A percentile compares a stretch with the other conserved stretches of the same genome.
These are phyloP conservation scores for Exophiala xenobiotica DNA, from an alignment of 2,329 filamentous ascomycete genomes.

Conservation along the genomic window DNA sequence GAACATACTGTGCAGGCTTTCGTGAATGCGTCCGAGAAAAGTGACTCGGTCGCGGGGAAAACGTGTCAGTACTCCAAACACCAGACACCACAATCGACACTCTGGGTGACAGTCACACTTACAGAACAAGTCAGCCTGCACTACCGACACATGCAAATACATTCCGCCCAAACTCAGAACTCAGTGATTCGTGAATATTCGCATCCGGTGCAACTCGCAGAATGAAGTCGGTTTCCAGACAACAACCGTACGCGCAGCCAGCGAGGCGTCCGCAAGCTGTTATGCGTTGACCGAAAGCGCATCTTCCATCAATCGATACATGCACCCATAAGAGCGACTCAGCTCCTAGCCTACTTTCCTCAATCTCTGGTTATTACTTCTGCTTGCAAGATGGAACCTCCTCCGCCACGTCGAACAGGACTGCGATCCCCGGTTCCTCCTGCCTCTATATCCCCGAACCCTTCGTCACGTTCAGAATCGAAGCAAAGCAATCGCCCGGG, in stretches of 20 bases:
- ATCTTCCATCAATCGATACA: no score
- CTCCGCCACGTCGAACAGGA: constrained; percentile 24
- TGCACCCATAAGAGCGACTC: no score
- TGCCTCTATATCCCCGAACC: constrained; percentile 28
- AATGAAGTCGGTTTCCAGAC: neutral
- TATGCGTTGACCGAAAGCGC: no score
- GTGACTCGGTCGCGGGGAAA: neutral
- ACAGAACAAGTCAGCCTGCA: no score
- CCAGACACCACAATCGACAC: no score
- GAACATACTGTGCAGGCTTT: no score
- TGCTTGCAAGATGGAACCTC: constrained; percentile 13
- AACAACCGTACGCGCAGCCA: neutral
- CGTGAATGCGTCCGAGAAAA: neutral
- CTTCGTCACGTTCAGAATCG: constrained; percentile 25
- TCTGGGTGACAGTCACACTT: no score
- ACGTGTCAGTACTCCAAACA: no score
- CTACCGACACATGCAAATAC: no score
- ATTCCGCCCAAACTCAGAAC: no score
- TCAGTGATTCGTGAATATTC: neutral
- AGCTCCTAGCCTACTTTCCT: no score
- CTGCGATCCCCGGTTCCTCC: constrained; percentile 28
- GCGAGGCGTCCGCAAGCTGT: neutral
- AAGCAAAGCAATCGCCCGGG: constrained; percentile 37
- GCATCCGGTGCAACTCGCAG: neutral
- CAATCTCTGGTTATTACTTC: neutral